Evolutionary conservation across 2,329 filamentous ascomycete species (phyloP).

Genomic region (Penicillium sp.): DNA sequence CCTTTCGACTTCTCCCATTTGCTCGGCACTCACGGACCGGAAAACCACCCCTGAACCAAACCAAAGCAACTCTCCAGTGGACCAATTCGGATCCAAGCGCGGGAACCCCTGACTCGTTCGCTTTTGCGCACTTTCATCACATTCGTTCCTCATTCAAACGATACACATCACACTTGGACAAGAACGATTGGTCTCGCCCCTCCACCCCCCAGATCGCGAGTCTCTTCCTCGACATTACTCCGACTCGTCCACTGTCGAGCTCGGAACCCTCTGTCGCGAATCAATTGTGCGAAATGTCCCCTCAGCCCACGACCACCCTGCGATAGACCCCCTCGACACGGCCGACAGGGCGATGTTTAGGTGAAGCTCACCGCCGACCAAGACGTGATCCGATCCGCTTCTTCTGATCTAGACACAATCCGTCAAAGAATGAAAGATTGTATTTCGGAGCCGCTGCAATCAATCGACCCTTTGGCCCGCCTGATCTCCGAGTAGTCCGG

Average conservation of each 20-base stretch:
- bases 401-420: neutral
- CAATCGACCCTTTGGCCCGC: slow-evolving; percentile 3
- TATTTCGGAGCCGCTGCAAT: neutral
- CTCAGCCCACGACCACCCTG: slow-evolving; percentile 3
- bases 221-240: neutral
- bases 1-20: neutral
- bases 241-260: neutral
- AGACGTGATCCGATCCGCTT: neutral
- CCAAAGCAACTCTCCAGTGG: no score
- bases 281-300: slow-evolving; percentile 19
- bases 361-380: neutral
- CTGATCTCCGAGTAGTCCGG: neutral
- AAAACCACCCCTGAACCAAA: slow-evolving; percentile 20
- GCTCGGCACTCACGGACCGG: slow-evolving; percentile 18
- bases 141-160: neutral
- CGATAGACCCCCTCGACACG: slow-evolving; percentile 14
- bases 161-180: neutral
- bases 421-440: slow-evolving; percentile 20
- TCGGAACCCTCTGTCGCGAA: neutral
- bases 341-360: slow-evolving; percentile 15
- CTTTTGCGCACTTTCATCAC: neutral
- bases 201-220: neutral
- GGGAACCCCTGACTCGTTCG: slow-evolving; percentile 6
- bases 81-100: neutral
- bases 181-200: neutral